These are phyloP conservation scores for Phytophthora podocarpi DNA, from an alignment of 352 stramenopile genomes.

Conservation along the genomic window DNA sequence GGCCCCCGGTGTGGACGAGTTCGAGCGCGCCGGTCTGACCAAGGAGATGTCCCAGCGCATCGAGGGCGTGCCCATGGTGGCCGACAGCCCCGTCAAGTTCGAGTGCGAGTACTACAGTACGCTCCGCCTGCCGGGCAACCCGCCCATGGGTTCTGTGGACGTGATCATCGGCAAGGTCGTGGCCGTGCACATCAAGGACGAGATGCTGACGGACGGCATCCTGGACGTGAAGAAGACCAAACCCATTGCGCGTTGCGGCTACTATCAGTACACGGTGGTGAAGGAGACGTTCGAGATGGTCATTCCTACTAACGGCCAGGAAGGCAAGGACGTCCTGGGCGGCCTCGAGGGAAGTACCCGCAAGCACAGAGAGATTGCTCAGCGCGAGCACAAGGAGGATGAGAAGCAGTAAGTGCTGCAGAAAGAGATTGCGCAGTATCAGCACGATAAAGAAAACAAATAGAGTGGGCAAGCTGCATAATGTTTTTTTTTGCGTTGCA, in stretches of 20 bases:
- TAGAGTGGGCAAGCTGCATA: neutral
- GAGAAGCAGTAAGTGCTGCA: slow-evolving; percentile 8
- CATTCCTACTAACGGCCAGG: slow-evolving; percentile 33
- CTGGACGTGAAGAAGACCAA: slow-evolving; percentile 43
- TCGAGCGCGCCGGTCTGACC: slow-evolving; percentile 32
- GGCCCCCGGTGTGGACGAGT: slow-evolving; percentile 31
- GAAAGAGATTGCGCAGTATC: neutral
- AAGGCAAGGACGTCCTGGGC: slow-evolving; percentile 27
- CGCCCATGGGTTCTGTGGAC: slow-evolving; percentile 38
- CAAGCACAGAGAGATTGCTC: slow-evolving; percentile 30
- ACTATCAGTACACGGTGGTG: slow-evolving; percentile 41
- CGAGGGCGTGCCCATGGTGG: slow-evolving; percentile 37
- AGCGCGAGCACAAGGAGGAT: slow-evolving; percentile 23
- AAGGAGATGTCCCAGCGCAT: slow-evolving; percentile 35
- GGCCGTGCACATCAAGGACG: slow-evolving; percentile 40
- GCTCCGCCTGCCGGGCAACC: slow-evolving; percentile 36
- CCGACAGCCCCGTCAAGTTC: slow-evolving; percentile 38
- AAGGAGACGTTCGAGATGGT: slow-evolving; percentile 42
- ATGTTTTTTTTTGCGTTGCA: neutral
- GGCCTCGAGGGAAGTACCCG: slow-evolving; percentile 34
- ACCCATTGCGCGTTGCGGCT: slow-evolving; percentile 36
- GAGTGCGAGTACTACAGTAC: slow-evolving; percentile 45
- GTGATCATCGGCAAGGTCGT: slow-evolving; percentile 44
- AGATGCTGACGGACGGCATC: slow-evolving; percentile 37
- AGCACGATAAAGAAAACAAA: slow-evolving; percentile 1